Evolutionary conservation across 352 stramenopile species (phyloP).

Genomic region (Phytophthora nicotianae): DNA sequence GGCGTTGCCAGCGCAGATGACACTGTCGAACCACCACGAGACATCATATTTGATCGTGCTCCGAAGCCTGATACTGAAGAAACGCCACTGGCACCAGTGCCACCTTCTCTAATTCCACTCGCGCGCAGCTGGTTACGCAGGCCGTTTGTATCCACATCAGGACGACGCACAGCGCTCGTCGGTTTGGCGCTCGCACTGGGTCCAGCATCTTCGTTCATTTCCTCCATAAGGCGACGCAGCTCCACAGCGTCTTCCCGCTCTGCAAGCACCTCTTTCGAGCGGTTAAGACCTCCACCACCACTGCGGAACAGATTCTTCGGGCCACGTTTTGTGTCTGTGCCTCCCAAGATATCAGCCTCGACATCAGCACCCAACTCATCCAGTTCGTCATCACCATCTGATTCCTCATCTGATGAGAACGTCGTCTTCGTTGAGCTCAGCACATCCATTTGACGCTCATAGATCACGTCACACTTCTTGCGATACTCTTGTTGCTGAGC

Average conservation of each 20-base stretch:
- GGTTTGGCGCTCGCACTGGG: constrained; percentile 27
- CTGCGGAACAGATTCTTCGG: constrained; percentile 80
- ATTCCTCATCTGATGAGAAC: constrained; percentile 82
- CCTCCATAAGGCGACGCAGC: constrained; percentile 74
- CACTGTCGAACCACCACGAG: constrained; percentile 58
- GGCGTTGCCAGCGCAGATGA: constrained; percentile 72
- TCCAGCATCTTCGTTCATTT: constrained; percentile 82
- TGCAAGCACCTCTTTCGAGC: constrained; percentile 68
- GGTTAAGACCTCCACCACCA: constrained; percentile 76
- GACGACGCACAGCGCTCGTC: constrained; percentile 50
- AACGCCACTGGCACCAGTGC: constrained; percentile 37
- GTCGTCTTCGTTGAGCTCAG: constrained; percentile 59
- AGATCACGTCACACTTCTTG: constrained; percentile 86
- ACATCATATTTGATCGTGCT: constrained; percentile 44
- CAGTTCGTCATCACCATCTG: constrained; percentile 68
- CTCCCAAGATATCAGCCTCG: constrained; percentile 74
- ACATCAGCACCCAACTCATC: constrained; percentile 81
- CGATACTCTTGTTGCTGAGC: constrained; percentile 87
- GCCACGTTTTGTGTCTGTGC: constrained; percentile 66
- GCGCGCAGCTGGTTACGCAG: constrained; percentile 70
- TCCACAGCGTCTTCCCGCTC: constrained; percentile 86
- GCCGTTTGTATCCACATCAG: constrained; percentile 67
- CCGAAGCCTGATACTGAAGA: constrained; percentile 38
- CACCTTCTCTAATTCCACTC: constrained; percentile 73
- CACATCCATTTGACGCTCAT: constrained; percentile 85